Evolutionary conservation across 352 stramenopile genomes (phyloP), one percentile per base, ranked within the genome.

Genomic region (Globisporangium paddicum): DNA sequence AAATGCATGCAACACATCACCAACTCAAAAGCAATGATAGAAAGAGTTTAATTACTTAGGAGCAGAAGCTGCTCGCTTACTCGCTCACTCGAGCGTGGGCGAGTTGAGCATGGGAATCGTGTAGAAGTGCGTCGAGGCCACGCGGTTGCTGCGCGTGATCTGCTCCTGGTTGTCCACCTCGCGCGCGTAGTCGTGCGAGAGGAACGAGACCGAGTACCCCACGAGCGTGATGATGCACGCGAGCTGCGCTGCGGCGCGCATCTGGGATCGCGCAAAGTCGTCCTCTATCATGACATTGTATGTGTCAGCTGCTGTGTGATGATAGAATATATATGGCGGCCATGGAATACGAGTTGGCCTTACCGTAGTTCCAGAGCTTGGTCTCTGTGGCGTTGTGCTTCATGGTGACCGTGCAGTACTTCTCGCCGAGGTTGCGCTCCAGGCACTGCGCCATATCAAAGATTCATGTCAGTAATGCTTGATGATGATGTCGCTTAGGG

Each of bases 301-400:
- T 19, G 18, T 10, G 25, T 34, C 6, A 40, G 8, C 5, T 7
- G 28, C 16, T 26, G 25, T 42, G 25, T n/a, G 34, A 5, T n/a
- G n/a, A 47, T n/a, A 19, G n/a, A 18, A n/a, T 11, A 25, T 18
- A 28, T 40, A 34, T 19, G 23, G 21, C n/a, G 2, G 44, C n/a
- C n/a, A n/a, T n/a, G n/a, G n/a, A n/a, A n/a, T n/a, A n/a, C 18
- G 1, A 40, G 38, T 8, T 14, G 18, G 1, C 37, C 67, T 26
- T 74, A 87, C 81, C 75, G 60, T 88, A 79, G 64, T 92, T 79
- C 60, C 77, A 89, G 8, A 92, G 69, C 48, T 81, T 87, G 14
- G 82, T 92, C 28, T 71, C 60, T n/a, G 68, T 86, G 28, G 49
- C 78, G 54, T 92, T 78, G 26, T 75, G 63, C 25, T 63, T 60